Evolutionary conservation across 371 early-diverging fungal genomes (phyloP).

Genomic region (Mortierella polycephala): DNA sequence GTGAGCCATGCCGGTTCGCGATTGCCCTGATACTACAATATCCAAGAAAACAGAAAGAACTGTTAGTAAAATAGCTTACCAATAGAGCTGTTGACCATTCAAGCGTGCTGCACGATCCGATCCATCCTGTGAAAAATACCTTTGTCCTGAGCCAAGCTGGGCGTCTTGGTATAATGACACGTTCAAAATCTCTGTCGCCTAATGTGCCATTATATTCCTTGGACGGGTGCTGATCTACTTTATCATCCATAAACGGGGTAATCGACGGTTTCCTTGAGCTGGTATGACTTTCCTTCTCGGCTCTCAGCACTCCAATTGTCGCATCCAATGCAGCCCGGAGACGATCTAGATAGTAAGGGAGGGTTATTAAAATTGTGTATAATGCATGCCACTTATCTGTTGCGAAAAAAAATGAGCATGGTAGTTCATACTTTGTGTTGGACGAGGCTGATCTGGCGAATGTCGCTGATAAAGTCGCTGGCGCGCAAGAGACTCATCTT

Average conservation of each 20-base stretch:
- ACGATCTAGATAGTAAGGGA: slow-evolving; percentile 14
- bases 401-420: not conserved
- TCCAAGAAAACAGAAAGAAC: not conserved
- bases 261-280: slow-evolving; percentile 13
- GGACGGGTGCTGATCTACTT: slow-evolving; percentile 13
- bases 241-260: slow-evolving; percentile 13
- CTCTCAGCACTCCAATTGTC: slow-evolving; percentile 33
- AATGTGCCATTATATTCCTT: slow-evolving; percentile 18
- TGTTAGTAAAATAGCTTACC: not conserved
- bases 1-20: slow-evolving; percentile 40
- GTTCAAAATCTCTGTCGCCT: slow-evolving; percentile 10
- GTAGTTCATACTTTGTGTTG: slow-evolving; percentile 14
- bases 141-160: slow-evolving; percentile 47
- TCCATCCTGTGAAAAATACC: slow-evolving; percentile 6
- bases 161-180: slow-evolving; percentile 1
- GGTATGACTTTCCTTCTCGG: slow-evolving; percentile 11
- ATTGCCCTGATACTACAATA: slow-evolving; percentile 26
- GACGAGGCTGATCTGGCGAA: not conserved
- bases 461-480: slow-evolving; percentile 30
- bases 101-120: not conserved
- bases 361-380: not conserved
- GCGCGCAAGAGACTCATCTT: slow-evolving; percentile 37
- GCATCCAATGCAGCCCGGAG: slow-evolving; percentile 35
- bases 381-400: not conserved
- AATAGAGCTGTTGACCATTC: not conserved